Base-by-base conservation (phyloP, 1,284 basidiomycete species). In the Sporisorium reilianum region DNA sequence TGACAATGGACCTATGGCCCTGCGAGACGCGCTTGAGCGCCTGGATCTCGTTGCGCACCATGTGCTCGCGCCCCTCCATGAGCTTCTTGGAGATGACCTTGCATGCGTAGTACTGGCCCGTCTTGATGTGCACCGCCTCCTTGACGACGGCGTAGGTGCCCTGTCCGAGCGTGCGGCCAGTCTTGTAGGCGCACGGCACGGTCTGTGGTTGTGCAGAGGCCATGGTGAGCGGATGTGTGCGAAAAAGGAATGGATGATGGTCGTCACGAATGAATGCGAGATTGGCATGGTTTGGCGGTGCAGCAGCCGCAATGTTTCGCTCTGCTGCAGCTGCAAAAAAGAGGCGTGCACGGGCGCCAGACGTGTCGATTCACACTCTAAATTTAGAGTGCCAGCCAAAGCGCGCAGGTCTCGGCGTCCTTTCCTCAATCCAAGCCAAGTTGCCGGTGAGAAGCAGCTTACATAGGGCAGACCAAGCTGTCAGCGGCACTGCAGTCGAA, bases 91-190 rank as follows among this genome's bases (percentile, higher is more conserved):
- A 88, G 80, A 89, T 87, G 34, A 88, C 88, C 77, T 88, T 84
- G 72, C 83, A 84, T 5, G 83, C 83, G 50, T 81, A 84, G 60
- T 81, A 82, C 53, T 83, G 66, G 53, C 93, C 90, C 0, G 95
- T 96, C 86, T 92, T 91, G 88, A 97, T 93, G 84, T 97, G 95
- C 16, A 97, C 94, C 48, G 94, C 96, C 87, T 97, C 96, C 85
- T 94, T 94, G 68, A 94, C 93, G 81, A 94, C 93, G 65, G 93
- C 92, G 83, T 94, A 95, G 10, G 92, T 97, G 52, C 92, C 95
- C 85, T 93, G 95, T 34, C 95, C 85, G 26, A 86, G 76, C n/a
- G 85, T 85, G 5, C 82, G 72, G n/a, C 84, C 83, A 0, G 80
- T 83, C 67, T 83, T 85, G 74, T 83, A 84, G 20, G 80, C 80